Evolutionary conservation across 495 filamentous ascomycete species (phyloP).

Genomic region (Trichoderma reesei): DNA sequence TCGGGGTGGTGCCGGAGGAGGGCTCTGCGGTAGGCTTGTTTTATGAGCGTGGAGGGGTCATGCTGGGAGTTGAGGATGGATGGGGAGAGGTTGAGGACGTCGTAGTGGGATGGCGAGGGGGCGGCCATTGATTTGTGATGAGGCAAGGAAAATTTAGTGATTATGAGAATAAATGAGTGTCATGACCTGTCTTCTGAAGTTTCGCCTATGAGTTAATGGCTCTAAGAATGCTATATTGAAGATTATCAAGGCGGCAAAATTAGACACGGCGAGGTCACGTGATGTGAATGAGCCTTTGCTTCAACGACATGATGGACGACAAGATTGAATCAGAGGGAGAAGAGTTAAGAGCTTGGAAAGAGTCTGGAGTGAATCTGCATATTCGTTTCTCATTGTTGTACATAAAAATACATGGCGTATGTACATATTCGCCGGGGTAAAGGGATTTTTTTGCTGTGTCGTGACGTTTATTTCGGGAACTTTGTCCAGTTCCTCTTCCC

Average conservation of each 20-base stretch:
- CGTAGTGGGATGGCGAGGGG: slow-evolving; percentile 32
- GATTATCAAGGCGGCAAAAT: neutral
- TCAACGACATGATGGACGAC: neutral
- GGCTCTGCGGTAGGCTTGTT: slow-evolving; percentile 68
- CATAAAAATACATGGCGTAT: slow-evolving; percentile 18
- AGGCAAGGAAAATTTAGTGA: no score
- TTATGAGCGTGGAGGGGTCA: slow-evolving; percentile 36
- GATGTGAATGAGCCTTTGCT: slow-evolving; percentile 5
- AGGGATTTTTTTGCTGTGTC: neutral
- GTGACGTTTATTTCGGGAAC: slow-evolving; percentile 57
- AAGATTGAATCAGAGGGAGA: neutral
- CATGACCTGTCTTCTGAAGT: no score
- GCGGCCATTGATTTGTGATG: neutral
- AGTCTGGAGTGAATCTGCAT: neutral
- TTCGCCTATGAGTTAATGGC: neutral
- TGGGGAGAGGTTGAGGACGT: slow-evolving; percentile 33
- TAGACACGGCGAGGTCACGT: neutral
- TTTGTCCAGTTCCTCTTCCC: slow-evolving; percentile 86
- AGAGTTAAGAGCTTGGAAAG: neutral
- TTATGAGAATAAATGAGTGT: no score
- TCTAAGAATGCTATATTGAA: neutral
- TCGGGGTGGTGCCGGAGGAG: slow-evolving; percentile 77
- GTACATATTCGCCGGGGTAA: slow-evolving; percentile 11
- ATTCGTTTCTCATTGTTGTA: slow-evolving; percentile 21
- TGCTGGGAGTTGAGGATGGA: slow-evolving; percentile 23